Base-by-base conservation (phyloP, 352 stramenopile genomes). In the Lagenidium sp. region DNA sequence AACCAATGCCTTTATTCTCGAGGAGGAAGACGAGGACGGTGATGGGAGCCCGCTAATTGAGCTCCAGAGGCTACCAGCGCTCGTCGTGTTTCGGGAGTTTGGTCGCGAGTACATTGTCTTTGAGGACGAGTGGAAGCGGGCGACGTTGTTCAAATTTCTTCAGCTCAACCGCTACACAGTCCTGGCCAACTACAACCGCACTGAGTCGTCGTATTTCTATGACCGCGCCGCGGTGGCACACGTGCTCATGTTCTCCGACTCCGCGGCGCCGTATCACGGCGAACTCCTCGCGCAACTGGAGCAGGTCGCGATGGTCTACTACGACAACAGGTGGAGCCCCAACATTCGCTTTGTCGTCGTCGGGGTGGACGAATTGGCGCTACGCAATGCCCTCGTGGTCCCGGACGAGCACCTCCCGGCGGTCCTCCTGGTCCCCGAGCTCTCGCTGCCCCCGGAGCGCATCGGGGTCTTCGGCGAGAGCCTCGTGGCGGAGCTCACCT, bases 241-340 rank as follows among this genome's bases (percentile, higher is more conserved):
- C 24, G 64, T 75, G 41, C 50, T 75, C 19, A 32, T 75, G 5
- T 68, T 75, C 36, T 62, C 64, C 2, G 44, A 70, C 28, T 21
- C 31, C 4, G 41, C 34, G 2, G 47, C 40, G 4, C 2, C 26
- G 11, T 58, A 65, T 24, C 55, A 68, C 32, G 6, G 26, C 1
- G 20, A n/a, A 11, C 31, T 71, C 0, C 4, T 59, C 5, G 2
- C 13, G 6, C 36, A 57, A 16, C 19, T 40, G 0, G 16, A 63
- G 11, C 28, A 44, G 8, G 22, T 70, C 4, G 56, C 60, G 1
- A n/a, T 21, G 10, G 15, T 15, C 3, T 65, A 65, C 37, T 59
- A 59, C 21, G 12, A 44, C 24, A 50, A 50, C 18, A 31, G 28
- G 10, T 18, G 22, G 1, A 44, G 34, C 13, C 31, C 32, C 22